phyloP scores from a whole-genome alignment of 805 yeast species.

The Yarrowia yakushimensis region DNA sequence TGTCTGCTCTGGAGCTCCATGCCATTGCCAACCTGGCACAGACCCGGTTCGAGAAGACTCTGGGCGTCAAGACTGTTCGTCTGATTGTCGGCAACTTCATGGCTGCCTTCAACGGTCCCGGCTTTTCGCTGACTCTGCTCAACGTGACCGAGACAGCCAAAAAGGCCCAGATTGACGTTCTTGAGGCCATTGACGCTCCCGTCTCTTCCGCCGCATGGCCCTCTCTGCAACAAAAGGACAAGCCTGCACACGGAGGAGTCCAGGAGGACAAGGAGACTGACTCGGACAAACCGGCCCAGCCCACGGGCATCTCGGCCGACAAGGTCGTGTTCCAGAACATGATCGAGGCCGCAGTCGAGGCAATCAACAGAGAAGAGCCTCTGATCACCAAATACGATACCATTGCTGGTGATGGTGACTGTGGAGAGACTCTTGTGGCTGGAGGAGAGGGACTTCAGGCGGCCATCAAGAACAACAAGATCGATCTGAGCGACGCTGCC shows the following conservation, averaged over 20 bases:
- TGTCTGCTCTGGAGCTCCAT: slow-evolving; percentile 72
- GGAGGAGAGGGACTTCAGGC: slow-evolving; percentile 73
- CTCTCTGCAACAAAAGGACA: slow-evolving; percentile 18
- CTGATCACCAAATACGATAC: slow-evolving; percentile 81
- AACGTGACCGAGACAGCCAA: slow-evolving; percentile 56
- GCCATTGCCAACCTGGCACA: slow-evolving; percentile 64
- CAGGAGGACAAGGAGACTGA: slow-evolving; percentile 31
- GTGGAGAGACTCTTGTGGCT: slow-evolving; percentile 83
- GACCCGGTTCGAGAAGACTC: slow-evolving; percentile 49
- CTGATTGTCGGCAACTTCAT: slow-evolving; percentile 74
- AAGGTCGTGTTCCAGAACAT: slow-evolving; percentile 31
- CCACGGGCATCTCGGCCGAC: slow-evolving; percentile 38
- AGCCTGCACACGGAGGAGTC: slow-evolving; percentile 28
- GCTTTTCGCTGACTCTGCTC: slow-evolving; percentile 79
- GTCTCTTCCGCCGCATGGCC: slow-evolving; percentile 83
- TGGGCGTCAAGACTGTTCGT: slow-evolving; percentile 61
- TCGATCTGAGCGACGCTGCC: slow-evolving; percentile 38
- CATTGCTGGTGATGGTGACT: slow-evolving; percentile 94
- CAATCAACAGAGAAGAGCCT: slow-evolving; percentile 65
- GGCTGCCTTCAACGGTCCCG: slow-evolving; percentile 89
- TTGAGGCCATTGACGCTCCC: slow-evolving; percentile 62
- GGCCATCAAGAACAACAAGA: slow-evolving; percentile 45
- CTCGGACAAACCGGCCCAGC: slow-evolving; percentile 29
- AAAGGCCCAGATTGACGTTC: slow-evolving; percentile 40
- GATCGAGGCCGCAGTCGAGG: slow-evolving; percentile 17